phyloP scores from a whole-genome alignment of 257 asterid genomes.

The Salvia hispanica region DNA sequence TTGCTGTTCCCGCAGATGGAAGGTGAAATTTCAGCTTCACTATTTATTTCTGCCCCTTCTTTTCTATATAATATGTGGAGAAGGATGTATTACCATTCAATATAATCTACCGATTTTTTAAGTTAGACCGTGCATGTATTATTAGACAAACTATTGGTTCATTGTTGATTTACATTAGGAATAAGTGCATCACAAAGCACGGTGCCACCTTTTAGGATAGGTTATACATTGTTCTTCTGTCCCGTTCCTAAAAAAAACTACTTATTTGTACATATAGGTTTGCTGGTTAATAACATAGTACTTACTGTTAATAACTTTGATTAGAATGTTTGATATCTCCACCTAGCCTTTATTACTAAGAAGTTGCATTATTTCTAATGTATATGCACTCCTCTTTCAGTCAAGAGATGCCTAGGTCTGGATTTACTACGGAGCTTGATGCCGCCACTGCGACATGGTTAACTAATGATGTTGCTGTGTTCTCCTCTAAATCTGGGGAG shows the following conservation, averaged over 20 bases:
- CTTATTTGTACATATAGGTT: slow-evolving; percentile 12
- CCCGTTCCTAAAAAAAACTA: background rate
- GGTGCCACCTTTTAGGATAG: slow-evolving; percentile 3
- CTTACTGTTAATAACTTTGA: slow-evolving; percentile 20
- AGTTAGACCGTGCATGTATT: background rate
- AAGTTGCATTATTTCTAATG: slow-evolving; percentile 29
- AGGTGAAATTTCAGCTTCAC: slow-evolving; percentile 49
- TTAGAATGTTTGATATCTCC: slow-evolving; percentile 21
- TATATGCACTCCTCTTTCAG: slow-evolving; percentile 42
- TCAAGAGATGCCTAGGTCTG: slow-evolving; percentile 82
- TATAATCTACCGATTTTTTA: background rate
- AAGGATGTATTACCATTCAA: background rate
- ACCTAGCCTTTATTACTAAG: slow-evolving; percentile 16
- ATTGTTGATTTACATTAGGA: slow-evolving; percentile 1
- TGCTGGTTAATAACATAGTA: slow-evolving; percentile 10
- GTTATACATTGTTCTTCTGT: background rate
- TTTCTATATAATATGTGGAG: background rate
- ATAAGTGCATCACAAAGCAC: slow-evolving; percentile 3
- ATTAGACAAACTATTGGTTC: slow-evolving; percentile 7
- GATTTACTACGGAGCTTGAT: slow-evolving; percentile 84
- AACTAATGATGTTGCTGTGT: slow-evolving; percentile 87
- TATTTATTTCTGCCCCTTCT: slow-evolving; percentile 25
- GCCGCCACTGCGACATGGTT: slow-evolving; percentile 70
- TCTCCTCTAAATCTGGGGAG: slow-evolving; percentile 93
- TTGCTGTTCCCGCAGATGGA: slow-evolving; percentile 72